Evolutionary conservation across 805 yeast genomes (phyloP).

Genomic region (Ogataea kodamae): DNA sequence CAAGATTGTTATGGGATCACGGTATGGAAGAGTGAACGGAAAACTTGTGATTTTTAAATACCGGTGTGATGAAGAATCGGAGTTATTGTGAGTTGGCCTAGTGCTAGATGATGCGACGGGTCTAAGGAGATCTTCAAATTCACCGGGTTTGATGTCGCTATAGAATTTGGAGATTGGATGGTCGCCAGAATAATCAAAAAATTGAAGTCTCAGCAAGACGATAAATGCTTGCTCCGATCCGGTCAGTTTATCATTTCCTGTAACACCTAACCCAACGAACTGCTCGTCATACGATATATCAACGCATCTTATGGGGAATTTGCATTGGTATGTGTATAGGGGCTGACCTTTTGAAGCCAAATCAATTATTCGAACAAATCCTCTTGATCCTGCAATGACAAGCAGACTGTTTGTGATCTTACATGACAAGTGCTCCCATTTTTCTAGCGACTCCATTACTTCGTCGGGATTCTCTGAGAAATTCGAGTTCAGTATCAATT

Average conservation of each 20-base stretch:
- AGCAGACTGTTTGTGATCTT: conserved; percentile 55
- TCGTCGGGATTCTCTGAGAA: conserved; percentile 27
- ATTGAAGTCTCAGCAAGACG: conserved; percentile 42
- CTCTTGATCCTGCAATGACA: conserved; percentile 70
- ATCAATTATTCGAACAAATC: conserved; percentile 65
- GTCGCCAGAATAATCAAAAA: conserved; percentile 12
- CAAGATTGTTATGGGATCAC: conserved; percentile 77
- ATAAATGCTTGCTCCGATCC: conserved; percentile 76
- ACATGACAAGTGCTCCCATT: conserved; percentile 62
- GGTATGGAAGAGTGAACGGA: conserved; percentile 69
- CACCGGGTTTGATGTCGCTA: conserved; percentile 7
- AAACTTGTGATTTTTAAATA: conserved; percentile 23
- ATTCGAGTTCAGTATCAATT: conserved; percentile 29
- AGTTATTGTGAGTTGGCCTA: conserved; percentile 6
- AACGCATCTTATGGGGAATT: conserved; percentile 75
- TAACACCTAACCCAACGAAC: conserved; percentile 74
- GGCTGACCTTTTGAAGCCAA: conserved; percentile 54
- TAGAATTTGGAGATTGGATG: not conserved
- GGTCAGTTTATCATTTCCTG: conserved; percentile 68
- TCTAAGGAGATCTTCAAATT: conserved; percentile 17
- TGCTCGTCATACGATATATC: conserved; percentile 64
- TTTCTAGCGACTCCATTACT: conserved; percentile 34
- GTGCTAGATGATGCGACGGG: conserved; percentile 14
- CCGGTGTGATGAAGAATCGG: not conserved
- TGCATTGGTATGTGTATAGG: conserved; percentile 63